Evolutionary conservation across 164 flowering plant species (phyloP), one percentile per base, ranked within the genome.

Genomic region (Liriodendron chinense): DNA sequence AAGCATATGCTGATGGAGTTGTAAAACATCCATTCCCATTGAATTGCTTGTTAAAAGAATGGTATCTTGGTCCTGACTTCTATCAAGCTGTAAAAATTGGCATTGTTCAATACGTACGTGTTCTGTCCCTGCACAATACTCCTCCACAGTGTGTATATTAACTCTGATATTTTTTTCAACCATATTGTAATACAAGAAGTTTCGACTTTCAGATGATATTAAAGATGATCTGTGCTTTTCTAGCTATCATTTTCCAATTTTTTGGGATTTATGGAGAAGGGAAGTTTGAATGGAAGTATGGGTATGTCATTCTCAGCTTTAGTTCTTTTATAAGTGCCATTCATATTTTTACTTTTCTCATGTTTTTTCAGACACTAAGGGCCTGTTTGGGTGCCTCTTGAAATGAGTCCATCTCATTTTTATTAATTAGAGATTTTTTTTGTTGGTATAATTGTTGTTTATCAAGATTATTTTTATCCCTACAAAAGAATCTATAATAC

Each of bases 261-360:
- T 84, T 89, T 83, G 99, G 97, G 75, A 88, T 94, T 72, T 96
- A 96, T 86, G 99, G 99, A 59, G 99, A 96, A 84, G 99, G 98
- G 74, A 91, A 89, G 76, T 96, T 96, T 85, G 93, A 94, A 50
- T 96, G 99, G 99, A 85, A 76, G 82, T 96, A 92, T 78, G 99
- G 93, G 99, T 96, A 89, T 81, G 89, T 65, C 67, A 65, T 68
- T 53, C 26, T 66, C 20, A 9, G 23, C 13, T 59, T 57, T 61
- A 18, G 43, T 16, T 53, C 18, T 53, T 53, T 12, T 8, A 16
- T 14, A 13, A 12, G 59, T 12, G 59, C 59, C 59, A 53, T 53
- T 9, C 67, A 6, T 67, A 20, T 48, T 50, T 34, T 71, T 14
- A 24, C 18, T 20, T 63, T 63, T 67, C 48, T 71, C 23, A 34